Evolutionary conservation across 805 yeast genomes (phyloP).

Genomic region (Ogataea naganishii): DNA sequence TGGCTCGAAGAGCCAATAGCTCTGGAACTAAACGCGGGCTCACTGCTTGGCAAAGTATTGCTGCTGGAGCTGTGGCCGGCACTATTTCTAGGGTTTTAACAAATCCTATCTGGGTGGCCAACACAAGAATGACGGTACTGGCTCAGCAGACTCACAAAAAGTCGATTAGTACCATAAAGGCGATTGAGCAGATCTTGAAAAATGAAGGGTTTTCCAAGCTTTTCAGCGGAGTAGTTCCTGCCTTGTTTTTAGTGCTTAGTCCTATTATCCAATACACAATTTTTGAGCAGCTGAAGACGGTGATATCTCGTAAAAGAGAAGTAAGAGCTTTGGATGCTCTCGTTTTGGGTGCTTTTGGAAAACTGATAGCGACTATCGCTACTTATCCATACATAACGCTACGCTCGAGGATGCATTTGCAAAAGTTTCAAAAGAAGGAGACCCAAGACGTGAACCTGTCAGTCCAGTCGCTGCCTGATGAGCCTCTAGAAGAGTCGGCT

Average conservation of each 20-base stretch:
- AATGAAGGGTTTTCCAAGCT: slow-evolving; percentile 66
- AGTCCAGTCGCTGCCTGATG: slow-evolving; percentile 15
- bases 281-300: slow-evolving; percentile 76
- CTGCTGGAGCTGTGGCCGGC: slow-evolving; percentile 83
- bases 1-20: slow-evolving; percentile 13
- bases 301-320: slow-evolving; percentile 42
- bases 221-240: slow-evolving; percentile 84
- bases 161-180: slow-evolving; percentile 36
- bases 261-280: slow-evolving; percentile 91
- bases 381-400: slow-evolving; percentile 91
- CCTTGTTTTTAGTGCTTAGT: slow-evolving; percentile 74
- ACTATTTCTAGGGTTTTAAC: slow-evolving; percentile 72
- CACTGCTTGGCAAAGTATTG: slow-evolving; percentile 57
- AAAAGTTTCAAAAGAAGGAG: slow-evolving; percentile 18
- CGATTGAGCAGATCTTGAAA: slow-evolving; percentile 53
- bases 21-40: slow-evolving; percentile 24
- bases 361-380: slow-evolving; percentile 76
- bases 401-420: slow-evolving; percentile 81
- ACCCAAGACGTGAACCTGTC: slow-evolving; percentile 3
- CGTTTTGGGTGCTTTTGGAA: slow-evolving; percentile 81
- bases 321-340: slow-evolving; percentile 73
- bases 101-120: slow-evolving; percentile 93
- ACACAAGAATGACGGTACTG: slow-evolving; percentile 74
- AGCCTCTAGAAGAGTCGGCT: slow-evolving; percentile 9
- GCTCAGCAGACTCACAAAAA: too few species aligned